phyloP scores from a whole-genome alignment of 768 basidiomycete species.

The Coprinopsis strossmayeri region DNA sequence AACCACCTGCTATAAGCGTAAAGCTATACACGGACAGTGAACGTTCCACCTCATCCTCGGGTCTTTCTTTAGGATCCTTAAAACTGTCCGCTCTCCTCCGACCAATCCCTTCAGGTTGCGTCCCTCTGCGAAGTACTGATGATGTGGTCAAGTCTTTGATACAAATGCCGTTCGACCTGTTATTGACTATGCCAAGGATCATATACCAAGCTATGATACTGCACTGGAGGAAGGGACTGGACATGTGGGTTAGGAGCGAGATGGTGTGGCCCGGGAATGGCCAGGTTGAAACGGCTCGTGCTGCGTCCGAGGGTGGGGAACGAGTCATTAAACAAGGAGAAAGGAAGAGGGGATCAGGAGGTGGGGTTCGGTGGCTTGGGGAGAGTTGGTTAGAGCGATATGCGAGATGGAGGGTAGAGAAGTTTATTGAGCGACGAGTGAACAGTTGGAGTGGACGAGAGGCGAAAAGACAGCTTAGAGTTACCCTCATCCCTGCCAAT shows the following conservation, averaged over 20 bases:
- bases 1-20: conserved; percentile 36
- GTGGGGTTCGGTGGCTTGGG: no score
- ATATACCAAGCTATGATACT: conserved; percentile 52
- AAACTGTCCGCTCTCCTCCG: conserved; percentile 51
- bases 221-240: conserved; percentile 52
- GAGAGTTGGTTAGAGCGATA: neutral
- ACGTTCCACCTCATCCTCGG: neutral
- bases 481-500: no score
- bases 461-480: no score
- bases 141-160: conserved; percentile 32
- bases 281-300: conserved; percentile 34
- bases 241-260: conserved; percentile 55
- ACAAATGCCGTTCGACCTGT: conserved; percentile 43
- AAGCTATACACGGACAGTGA: conserved; percentile 26
- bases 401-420: no score
- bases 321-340: conserved; percentile 29
- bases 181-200: conserved; percentile 55
- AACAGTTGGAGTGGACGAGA: no score
- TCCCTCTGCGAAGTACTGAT: conserved; percentile 30
- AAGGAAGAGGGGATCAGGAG: no score
- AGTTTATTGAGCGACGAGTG: no score
- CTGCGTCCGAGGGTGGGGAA: conserved; percentile 35
- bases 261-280: conserved; percentile 29
- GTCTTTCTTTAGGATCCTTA: conserved; percentile 22
- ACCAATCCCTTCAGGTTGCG: conserved; percentile 23